A percentile compares a stretch with the other conserved stretches of the same genome.
Evolutionary conservation across 345 rosid species (phyloP).

Genomic region (Viola odorata): DNA sequence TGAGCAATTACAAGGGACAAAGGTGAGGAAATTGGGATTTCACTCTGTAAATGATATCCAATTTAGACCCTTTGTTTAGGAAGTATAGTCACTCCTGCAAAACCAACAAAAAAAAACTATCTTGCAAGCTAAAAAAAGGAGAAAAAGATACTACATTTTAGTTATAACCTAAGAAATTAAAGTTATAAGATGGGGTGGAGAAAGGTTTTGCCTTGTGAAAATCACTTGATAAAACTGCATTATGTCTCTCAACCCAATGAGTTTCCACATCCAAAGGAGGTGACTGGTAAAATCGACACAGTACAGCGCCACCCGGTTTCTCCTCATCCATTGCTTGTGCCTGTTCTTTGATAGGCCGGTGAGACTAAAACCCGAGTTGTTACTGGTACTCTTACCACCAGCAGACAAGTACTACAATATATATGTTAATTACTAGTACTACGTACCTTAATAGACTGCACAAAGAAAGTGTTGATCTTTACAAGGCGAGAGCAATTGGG

Average conservation of each 20-base stretch:
- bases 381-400: too few relatives aligned
- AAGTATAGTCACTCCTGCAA: conserved; percentile 57
- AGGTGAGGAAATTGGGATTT: conserved; percentile 32
- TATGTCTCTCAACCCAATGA: conserved; percentile 40
- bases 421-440: too few relatives aligned
- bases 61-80: conserved; percentile 46
- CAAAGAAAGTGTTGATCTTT: conserved; percentile 36
- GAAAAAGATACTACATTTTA: too few relatives aligned
- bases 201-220: conserved; percentile 35
- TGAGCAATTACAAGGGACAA: conserved; percentile 48
- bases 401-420: too few relatives aligned
- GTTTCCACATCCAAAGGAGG: conserved; percentile 39
- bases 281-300: conserved; percentile 38
- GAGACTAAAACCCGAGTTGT: too few relatives aligned
- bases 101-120: too few relatives aligned
- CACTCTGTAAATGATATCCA: conserved; percentile 39
- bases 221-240: conserved; percentile 28
- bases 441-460: conserved; percentile 43
- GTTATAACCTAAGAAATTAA: too few relatives aligned
- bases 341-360: too few relatives aligned
- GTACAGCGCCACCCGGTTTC: conserved; percentile 32
- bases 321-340: conserved; percentile 23
- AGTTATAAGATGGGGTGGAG: neutral
- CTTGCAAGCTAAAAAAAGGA: too few relatives aligned
- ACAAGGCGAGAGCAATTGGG: conserved; percentile 42